A percentile compares a stretch with the other conserved stretches of the same genome.
phyloP scores from a whole-genome alignment of 768 basidiomycete species.

The Coprinopsis marcescibilis region DNA sequence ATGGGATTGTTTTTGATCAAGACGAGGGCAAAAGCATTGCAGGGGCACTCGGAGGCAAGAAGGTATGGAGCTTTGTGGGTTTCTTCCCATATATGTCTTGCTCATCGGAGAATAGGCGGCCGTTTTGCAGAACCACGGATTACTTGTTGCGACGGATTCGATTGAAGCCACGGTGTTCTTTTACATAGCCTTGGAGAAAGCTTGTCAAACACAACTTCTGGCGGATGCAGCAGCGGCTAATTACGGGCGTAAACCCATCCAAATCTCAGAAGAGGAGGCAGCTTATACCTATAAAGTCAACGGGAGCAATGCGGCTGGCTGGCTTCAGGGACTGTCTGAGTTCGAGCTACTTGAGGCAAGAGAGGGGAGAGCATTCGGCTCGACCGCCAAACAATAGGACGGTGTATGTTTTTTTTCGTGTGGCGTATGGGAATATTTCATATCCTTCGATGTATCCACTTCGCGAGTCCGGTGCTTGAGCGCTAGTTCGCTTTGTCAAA shows the following conservation, averaged over 20 bases:
- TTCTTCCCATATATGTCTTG: not conserved
- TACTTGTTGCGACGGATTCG: slow-evolving; percentile 32
- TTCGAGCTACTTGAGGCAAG: slow-evolving; percentile 31
- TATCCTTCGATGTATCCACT: too few relatives aligned
- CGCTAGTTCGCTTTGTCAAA: too few relatives aligned
- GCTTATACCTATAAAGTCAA: slow-evolving; percentile 18
- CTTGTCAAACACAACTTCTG: slow-evolving; percentile 42
- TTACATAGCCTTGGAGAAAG: slow-evolving; percentile 37
- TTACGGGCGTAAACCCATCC: slow-evolving; percentile 18
- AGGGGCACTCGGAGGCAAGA: slow-evolving; percentile 32
- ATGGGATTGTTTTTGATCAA: slow-evolving; percentile 41
- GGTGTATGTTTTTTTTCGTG: too few relatives aligned
- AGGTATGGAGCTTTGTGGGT: slow-evolving; percentile 16
- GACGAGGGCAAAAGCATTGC: slow-evolving; percentile 44
- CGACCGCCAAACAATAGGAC: too few relatives aligned
- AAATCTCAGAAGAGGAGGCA: slow-evolving; percentile 24
- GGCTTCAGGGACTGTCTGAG: slow-evolving; percentile 33
- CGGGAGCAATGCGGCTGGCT: slow-evolving; percentile 26
- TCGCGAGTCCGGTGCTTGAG: too few relatives aligned
- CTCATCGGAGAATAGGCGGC: slow-evolving; percentile 25
- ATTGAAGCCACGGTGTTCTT: slow-evolving; percentile 40
- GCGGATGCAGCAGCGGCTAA: slow-evolving; percentile 35
- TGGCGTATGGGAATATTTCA: too few relatives aligned
- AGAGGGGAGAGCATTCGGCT: slow-evolving; percentile 24
- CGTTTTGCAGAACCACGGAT: slow-evolving; percentile 40